Conservation (phyloP, 495 filamentous ascomycete species). For the Lichenothelia convexa region DNA sequence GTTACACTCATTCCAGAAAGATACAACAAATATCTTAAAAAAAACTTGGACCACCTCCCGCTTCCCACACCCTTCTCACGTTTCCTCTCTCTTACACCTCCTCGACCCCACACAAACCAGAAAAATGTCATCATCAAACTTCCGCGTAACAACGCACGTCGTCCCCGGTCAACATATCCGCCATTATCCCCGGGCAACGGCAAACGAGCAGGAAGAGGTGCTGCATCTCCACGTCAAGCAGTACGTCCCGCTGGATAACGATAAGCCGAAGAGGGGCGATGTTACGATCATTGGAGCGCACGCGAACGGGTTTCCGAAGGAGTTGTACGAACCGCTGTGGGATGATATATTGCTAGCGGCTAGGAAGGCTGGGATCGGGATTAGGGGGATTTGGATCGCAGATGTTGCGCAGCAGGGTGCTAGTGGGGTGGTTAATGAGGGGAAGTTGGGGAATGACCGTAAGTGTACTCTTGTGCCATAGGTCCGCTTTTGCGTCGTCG, state of each 20-base stretch:
- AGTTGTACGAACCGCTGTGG: slow-evolving; percentile 79
- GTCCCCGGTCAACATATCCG: slow-evolving; percentile 51
- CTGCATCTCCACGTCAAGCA: slow-evolving; percentile 63
- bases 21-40: no score
- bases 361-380: slow-evolving; percentile 38
- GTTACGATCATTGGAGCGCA: slow-evolving; percentile 70
- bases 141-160: slow-evolving; percentile 41
- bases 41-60: no score
- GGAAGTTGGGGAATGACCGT: slow-evolving; percentile 62
- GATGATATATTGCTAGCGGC: slow-evolving; percentile 45
- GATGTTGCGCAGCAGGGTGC: slow-evolving; percentile 64
- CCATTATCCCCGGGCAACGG: slow-evolving; percentile 47
- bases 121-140: slow-evolving; percentile 21
- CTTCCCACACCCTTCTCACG: not conserved
- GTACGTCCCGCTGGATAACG: slow-evolving; percentile 57
- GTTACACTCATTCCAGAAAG: no score
- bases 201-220: slow-evolving; percentile 40
- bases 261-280: slow-evolving; percentile 44
- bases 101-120: no score
- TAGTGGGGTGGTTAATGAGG: slow-evolving; percentile 58
- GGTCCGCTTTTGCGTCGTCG: not conserved
- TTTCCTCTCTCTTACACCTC: slow-evolving; percentile 1
- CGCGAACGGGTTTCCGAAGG: slow-evolving; percentile 88
- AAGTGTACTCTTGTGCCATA: slow-evolving; percentile 13
- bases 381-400: slow-evolving; percentile 72